These are phyloP conservation scores for Heterobasidion parviporum DNA, from an alignment of 1,284 basidiomycete genomes.

Conservation along the genomic window DNA sequence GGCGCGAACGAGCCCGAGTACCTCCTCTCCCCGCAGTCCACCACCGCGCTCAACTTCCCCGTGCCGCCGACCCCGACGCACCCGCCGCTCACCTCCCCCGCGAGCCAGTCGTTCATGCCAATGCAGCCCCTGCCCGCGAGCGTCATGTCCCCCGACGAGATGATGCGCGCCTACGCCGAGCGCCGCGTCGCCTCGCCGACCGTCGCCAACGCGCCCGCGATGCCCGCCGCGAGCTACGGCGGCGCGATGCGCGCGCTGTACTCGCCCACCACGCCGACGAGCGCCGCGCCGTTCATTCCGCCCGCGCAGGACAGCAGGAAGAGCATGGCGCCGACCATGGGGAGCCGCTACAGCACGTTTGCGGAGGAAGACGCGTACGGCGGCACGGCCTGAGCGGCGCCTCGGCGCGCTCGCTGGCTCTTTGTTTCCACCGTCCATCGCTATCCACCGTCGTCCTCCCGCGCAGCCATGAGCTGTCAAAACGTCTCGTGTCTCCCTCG, in stretches of 20 bases:
- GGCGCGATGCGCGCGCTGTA: neutral
- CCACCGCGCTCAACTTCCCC: slow-evolving; percentile 11
- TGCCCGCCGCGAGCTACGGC: neutral
- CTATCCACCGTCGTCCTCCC: no score
- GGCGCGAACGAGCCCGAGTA: slow-evolving; percentile 30
- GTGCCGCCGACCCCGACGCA: slow-evolving; percentile 25
- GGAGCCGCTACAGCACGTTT: neutral
- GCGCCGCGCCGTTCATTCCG: neutral
- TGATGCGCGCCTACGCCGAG: slow-evolving; percentile 68
- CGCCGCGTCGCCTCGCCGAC: slow-evolving; percentile 28
- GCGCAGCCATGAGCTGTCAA: no score
- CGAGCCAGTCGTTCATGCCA: slow-evolving; percentile 33
- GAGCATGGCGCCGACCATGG: neutral
- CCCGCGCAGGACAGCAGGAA: neutral
- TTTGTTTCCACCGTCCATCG: neutral
- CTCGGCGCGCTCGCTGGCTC: neutral
- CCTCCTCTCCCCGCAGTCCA: slow-evolving; percentile 22
- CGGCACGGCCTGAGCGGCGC: neutral
- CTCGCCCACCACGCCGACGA: neutral
- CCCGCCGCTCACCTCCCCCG: slow-evolving; percentile 24
- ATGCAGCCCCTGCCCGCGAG: slow-evolving; percentile 33
- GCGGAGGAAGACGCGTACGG: neutral
- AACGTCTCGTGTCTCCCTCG: no score
- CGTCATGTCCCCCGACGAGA: slow-evolving; percentile 60
- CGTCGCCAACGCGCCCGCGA: neutral